Evolutionary conservation across 345 rosid genomes (phyloP), one percentile per base, ranked within the genome.

Genomic region (Heritiera fomes): DNA sequence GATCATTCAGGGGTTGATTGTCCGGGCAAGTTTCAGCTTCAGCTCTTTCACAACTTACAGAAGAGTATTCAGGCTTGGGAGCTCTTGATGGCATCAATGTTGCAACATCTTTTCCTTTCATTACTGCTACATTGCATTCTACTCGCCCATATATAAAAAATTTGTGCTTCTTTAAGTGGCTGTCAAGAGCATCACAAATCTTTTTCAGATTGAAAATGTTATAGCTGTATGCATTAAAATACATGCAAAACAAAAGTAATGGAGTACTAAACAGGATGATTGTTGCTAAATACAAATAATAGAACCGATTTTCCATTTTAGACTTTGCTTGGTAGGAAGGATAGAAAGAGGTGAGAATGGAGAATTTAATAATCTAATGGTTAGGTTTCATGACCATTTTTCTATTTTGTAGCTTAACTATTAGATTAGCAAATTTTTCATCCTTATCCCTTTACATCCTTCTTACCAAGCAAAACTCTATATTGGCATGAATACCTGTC

Each of bases 51-150:
- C 5, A 3, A 38, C 52, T 11, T 11, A 30, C 40, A n/a, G 46
- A 14, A 73, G 62, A 41, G 30, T 40, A 56, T 32, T 18, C 70
- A 12, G 49, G 50, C 56, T 15, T 75, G n/a, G 77, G 63, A 67
- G 80, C 76, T 66, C 58, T 85, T 20, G 76, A 73, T 50, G 85
- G 85, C 80, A 86, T 81, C 69, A 84, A 78, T n/a, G 89, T 83
- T 7, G 86, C 88, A 1, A 85, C 75, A 79, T 85, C 81, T 75
- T 89, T 89, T 56, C 83, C 85, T 49, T 85, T 89, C 87, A 87
- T 79, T 38, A 83, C 84, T 12, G 87, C 90, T 46, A 87, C 78
- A 53, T 84, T 84, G 88, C 92, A 89, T 70, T 83, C 81, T 14
- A 86, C 85, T 18, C 80, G 84, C 68, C 76, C 75, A 74, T 77